phyloP scores from a whole-genome alignment of 306 rosid genomes.

The Rosa chinensis region DNA sequence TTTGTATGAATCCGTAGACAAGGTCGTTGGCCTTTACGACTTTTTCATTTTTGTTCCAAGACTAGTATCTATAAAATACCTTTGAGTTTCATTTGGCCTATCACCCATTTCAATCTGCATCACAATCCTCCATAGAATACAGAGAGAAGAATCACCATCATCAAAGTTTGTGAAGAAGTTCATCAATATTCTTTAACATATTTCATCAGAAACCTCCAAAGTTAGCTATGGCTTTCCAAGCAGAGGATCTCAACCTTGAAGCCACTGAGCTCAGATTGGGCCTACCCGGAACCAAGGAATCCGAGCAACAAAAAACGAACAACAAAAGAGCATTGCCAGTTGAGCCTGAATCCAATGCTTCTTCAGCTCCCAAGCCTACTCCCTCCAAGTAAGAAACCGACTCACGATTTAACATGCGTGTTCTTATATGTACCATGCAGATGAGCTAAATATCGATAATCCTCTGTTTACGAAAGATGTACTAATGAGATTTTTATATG shows the following conservation, averaged over 20 bases:
- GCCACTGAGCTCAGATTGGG: constrained; percentile 59
- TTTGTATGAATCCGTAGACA: neutral
- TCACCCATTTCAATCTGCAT: constrained; percentile 18
- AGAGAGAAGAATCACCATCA: neutral
- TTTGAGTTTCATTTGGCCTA: constrained; percentile 7
- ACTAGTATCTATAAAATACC: constrained; percentile 31
- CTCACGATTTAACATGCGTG: neutral
- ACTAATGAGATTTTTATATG: neutral
- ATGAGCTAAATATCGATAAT: neutral
- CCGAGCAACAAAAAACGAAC: constrained; percentile 15
- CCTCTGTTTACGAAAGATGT: neutral
- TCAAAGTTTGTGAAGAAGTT: constrained; percentile 10
- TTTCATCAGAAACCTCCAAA: neutral
- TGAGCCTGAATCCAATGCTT: neutral
- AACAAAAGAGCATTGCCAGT: constrained; percentile 41
- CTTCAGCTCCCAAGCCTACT: constrained; percentile 24
- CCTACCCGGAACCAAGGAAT: constrained; percentile 28
- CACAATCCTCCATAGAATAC: neutral
- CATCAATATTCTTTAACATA: neutral
- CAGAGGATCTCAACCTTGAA: constrained; percentile 41
- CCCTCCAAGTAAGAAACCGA: constrained; percentile 45
- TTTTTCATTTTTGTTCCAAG: neutral
- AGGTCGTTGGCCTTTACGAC: neutral
- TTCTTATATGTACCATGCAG: neutral
- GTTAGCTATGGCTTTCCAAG: constrained; percentile 1